A percentile compares a stretch with the other conserved stretches of the same genome.
Conservation (phyloP, 2,329 filamentous ascomycete species). For the Colletotrichum ledebouriae region DNA sequence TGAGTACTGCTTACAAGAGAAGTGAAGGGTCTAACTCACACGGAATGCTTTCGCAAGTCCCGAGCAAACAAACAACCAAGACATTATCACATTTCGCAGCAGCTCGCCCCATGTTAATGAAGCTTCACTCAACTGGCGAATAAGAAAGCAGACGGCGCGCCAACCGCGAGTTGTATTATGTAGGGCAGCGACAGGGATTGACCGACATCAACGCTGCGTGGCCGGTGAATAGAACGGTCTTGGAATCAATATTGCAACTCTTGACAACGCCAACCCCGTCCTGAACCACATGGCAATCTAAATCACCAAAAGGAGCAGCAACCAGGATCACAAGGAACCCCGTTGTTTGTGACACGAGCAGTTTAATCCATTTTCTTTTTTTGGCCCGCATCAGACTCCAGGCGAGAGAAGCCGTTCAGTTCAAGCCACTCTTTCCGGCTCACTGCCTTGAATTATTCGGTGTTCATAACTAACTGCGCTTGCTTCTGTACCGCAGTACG, state of each 20-base stretch:
- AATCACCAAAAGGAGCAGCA: conserved; percentile 19
- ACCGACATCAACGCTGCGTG: conserved; percentile 17
- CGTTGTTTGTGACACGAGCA: conserved; percentile 17
- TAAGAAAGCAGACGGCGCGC: conserved; percentile 23
- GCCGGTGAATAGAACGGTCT: conserved; percentile 38
- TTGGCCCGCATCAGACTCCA: neutral
- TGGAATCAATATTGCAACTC: conserved; percentile 41
- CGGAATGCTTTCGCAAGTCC: conserved; percentile 22
- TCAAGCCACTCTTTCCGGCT: neutral
- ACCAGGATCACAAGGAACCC: conserved; percentile 18
- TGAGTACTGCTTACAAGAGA: conserved; percentile 3
- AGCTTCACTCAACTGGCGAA: conserved; percentile 5
- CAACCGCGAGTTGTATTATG: neutral
- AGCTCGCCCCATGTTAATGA: conserved; percentile 18
- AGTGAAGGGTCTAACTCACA: neutral
- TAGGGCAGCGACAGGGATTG: conserved; percentile 19
- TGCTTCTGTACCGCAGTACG: conserved; percentile 9
- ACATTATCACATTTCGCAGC: conserved; percentile 11
- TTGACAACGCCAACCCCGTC: conserved; percentile 21
- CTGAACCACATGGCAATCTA: conserved; percentile 41
- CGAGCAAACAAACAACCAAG: neutral
- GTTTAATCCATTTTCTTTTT: conserved; percentile 7
- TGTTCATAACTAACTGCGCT: neutral
- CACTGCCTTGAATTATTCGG: conserved; percentile 1
- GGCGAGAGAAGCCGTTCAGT: conserved; percentile 6